Conservation (phyloP, 768 basidiomycete genomes). For the Kwoniella mangroviensis region DNA sequence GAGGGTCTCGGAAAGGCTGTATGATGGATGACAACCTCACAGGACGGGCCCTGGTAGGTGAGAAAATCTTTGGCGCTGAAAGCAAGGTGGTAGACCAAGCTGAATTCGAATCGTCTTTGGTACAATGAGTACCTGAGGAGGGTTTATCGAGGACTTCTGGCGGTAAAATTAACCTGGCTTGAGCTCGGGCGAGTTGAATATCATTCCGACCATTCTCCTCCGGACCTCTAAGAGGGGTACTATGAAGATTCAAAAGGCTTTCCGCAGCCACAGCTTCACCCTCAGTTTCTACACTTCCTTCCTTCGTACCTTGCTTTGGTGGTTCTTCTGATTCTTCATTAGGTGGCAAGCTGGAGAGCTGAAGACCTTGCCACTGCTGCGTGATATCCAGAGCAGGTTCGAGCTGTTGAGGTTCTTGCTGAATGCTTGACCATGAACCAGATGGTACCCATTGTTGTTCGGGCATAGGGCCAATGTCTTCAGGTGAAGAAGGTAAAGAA, state of each 20-base stretch:
- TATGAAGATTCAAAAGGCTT: constrained; percentile 24
- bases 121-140: too few relatives aligned
- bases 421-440: neutral
- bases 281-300: constrained; percentile 17
- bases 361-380: constrained; percentile 18
- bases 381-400: constrained; percentile 21
- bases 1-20: constrained; percentile 25
- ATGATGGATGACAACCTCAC: constrained; percentile 23
- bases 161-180: neutral
- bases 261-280: constrained; percentile 28
- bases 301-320: neutral
- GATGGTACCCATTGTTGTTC: constrained; percentile 25
- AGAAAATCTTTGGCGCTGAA: constrained; percentile 11
- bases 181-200: constrained; percentile 14
- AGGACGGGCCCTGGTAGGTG: constrained; percentile 18
- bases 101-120: neutral
- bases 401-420: neutral
- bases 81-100: constrained; percentile 7
- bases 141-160: neutral
- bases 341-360: neutral
- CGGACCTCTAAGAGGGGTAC: constrained; percentile 23
- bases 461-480: constrained; percentile 6
- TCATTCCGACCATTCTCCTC: constrained; percentile 14
- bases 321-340: neutral
- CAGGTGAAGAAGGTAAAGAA: constrained; percentile 12